phyloP scores from a whole-genome alignment of 1,139 yeast species.

The Diutina rugosa region DNA sequence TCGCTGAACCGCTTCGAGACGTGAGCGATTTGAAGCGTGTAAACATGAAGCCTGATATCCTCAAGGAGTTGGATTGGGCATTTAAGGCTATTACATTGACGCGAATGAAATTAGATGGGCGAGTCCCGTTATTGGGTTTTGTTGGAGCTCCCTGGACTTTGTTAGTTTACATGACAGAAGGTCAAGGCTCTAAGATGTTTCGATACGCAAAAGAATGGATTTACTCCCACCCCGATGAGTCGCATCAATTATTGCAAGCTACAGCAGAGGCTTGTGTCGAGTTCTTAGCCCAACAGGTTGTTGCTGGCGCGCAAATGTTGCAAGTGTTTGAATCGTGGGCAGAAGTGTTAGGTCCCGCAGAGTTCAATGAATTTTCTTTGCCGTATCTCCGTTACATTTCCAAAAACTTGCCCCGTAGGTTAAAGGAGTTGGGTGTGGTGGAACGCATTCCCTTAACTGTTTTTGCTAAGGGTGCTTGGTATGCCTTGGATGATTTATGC shows the following conservation, averaged over 20 bases:
- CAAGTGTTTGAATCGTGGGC: constrained; percentile 98
- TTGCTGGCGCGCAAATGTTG: constrained; percentile 96
- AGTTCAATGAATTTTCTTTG: constrained; percentile 75
- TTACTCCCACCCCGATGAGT: constrained; percentile 59
- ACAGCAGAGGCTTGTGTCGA: constrained; percentile 86
- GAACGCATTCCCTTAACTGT: constrained; percentile 79
- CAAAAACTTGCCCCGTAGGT: constrained; percentile 50
- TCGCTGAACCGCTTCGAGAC: constrained; percentile 73
- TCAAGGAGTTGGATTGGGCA: constrained; percentile 83
- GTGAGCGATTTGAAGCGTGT: constrained; percentile 56
- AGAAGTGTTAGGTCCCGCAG: constrained; percentile 86
- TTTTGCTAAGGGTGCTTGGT: constrained; percentile 97
- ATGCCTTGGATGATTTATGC: constrained; percentile 79
- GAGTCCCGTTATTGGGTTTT: constrained; percentile 90
- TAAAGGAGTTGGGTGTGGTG: constrained; percentile 54
- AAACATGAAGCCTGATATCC: constrained; percentile 52
- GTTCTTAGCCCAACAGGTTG: constrained; percentile 85
- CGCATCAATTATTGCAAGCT: constrained; percentile 62
- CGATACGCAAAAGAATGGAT: constrained; percentile 90
- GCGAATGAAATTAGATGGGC: constrained; percentile 68
- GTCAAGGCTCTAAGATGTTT: constrained; percentile 89
- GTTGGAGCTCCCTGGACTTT: constrained; percentile 98
- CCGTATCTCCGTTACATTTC: constrained; percentile 80
- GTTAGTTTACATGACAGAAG: constrained; percentile 94
- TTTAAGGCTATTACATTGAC: constrained; percentile 84